These are phyloP conservation scores for Chiua sp. DNA, from an alignment of 1,284 basidiomycete species.

Conservation along the genomic window DNA sequence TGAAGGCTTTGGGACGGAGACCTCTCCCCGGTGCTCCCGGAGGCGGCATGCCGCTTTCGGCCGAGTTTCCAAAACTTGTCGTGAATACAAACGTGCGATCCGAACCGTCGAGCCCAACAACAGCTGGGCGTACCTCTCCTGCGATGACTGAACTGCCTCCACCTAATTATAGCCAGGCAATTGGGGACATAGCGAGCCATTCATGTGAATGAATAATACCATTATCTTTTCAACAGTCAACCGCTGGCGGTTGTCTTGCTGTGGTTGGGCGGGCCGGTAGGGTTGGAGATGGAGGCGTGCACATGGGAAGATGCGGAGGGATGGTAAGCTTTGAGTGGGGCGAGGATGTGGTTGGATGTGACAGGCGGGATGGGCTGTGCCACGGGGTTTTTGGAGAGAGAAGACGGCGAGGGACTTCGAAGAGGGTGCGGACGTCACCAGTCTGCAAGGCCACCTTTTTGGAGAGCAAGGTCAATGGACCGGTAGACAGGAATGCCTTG, in stretches of 20 bases:
- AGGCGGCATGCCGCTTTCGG: conserved; percentile 20
- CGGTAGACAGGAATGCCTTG: conserved; percentile 62
- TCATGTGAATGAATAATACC: background rate
- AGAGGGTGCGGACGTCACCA: conserved; percentile 76
- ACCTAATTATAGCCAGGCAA: conserved; percentile 31
- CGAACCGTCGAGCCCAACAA: conserved; percentile 9
- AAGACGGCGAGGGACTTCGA: conserved; percentile 72
- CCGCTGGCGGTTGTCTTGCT: conserved; percentile 62
- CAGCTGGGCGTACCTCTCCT: conserved; percentile 14
- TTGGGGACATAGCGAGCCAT: background rate
- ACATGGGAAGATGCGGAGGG: conserved; percentile 48
- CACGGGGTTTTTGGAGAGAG: conserved; percentile 44
- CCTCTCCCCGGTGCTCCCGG: conserved; percentile 33
- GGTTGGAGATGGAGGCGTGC: conserved; percentile 19
- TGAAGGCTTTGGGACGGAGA: conserved; percentile 15
- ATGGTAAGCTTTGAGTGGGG: conserved; percentile 70
- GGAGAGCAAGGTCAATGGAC: conserved; percentile 68
- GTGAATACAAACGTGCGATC: background rate
- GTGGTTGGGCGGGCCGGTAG: conserved; percentile 42
- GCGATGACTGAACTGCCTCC: conserved; percentile 20
- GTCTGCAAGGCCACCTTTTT: conserved; percentile 81
- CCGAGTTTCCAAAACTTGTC: conserved; percentile 23
- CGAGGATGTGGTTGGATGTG: conserved; percentile 66
- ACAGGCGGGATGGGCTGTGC: conserved; percentile 50
- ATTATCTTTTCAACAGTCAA: background rate